Conservation (phyloP, 441 rosid genomes). For the Arabidopsis lyrata region DNA sequence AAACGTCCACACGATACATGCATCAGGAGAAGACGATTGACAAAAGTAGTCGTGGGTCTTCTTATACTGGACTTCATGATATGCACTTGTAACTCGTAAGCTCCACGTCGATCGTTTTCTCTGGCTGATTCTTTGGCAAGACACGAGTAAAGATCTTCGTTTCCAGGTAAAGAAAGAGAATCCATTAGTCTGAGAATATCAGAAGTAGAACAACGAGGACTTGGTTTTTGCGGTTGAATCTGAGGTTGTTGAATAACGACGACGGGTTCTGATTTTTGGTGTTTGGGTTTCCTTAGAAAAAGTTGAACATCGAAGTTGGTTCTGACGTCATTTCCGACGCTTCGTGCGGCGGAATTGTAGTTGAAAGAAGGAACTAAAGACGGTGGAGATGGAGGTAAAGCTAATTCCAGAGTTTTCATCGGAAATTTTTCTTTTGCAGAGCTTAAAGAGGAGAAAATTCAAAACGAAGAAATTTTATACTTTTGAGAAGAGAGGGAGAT, state of each 20-base stretch:
- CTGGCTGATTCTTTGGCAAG: constrained; percentile 65
- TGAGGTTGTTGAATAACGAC: constrained; percentile 12
- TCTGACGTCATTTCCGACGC: constrained; percentile 2
- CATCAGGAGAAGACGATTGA: constrained; percentile 63
- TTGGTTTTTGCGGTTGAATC: constrained; percentile 6
- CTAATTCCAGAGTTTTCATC: constrained; percentile 44
- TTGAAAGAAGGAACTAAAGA: constrained; percentile 27
- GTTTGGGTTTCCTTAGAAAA: constrained; percentile 40
- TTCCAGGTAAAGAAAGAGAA: constrained; percentile 53
- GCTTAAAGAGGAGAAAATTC: no score
- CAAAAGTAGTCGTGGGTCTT: constrained; percentile 44
- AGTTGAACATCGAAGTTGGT: constrained; percentile 38
- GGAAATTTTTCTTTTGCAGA: not conserved
- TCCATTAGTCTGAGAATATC: constrained; percentile 64
- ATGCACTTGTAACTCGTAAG: constrained; percentile 55
- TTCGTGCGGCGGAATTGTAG: constrained; percentile 17
- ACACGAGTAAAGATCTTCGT: constrained; percentile 59
- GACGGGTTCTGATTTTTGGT: constrained; percentile 27
- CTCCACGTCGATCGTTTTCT: constrained; percentile 49
- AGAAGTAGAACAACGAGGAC: constrained; percentile 44
- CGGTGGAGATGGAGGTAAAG: constrained; percentile 36
- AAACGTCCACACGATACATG: constrained; percentile 54
- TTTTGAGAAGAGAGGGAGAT: not conserved
- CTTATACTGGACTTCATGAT: constrained; percentile 46
- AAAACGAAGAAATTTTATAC: no score